A percentile compares a stretch with the other conserved stretches of the same genome.
These are phyloP conservation scores for Bifiguratus adelaidae DNA, from an alignment of 192 early-diverging fungal species.

Conservation along the genomic window DNA sequence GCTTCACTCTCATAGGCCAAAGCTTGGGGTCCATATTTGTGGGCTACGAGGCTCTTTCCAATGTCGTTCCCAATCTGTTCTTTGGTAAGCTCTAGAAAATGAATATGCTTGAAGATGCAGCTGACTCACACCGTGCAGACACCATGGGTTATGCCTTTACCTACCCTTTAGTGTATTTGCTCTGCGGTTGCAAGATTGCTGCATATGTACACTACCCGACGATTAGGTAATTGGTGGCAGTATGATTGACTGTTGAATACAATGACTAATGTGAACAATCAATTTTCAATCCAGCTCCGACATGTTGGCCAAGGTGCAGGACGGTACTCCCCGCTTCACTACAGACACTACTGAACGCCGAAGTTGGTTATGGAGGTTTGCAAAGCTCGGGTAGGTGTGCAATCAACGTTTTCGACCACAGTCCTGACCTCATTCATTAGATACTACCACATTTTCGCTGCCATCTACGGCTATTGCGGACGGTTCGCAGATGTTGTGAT, in stretches of 20 bases:
- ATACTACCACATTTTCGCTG: slow-evolving; percentile 78
- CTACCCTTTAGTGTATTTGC: slow-evolving; percentile 61
- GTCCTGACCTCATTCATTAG: slow-evolving; percentile 10
- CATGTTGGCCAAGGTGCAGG: slow-evolving; percentile 69
- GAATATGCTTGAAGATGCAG: no score
- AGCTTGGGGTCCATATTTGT: slow-evolving; percentile 73
- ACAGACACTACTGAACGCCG: slow-evolving; percentile 45
- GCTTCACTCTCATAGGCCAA: slow-evolving; percentile 79
- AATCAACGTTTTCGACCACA: background rate
- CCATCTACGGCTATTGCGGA: slow-evolving; percentile 68
- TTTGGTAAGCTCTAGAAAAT: slow-evolving; percentile 47
- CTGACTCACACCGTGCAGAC: slow-evolving; percentile 29
- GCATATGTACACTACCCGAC: slow-evolving; percentile 96
- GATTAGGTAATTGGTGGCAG: slow-evolving; percentile 66
- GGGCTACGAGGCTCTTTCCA: slow-evolving; percentile 61
- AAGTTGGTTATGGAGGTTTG: slow-evolving; percentile 38
- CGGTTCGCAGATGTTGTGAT: slow-evolving; percentile 72
- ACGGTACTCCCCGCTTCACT: slow-evolving; percentile 49
- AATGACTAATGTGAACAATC: no score
- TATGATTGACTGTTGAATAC: no score
- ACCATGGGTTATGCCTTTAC: slow-evolving; percentile 95
- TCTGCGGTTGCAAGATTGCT: slow-evolving; percentile 49
- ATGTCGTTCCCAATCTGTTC: slow-evolving; percentile 69
- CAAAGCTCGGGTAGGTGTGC: slow-evolving; percentile 45
- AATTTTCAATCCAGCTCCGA: slow-evolving; percentile 60